These are phyloP conservation scores for Oenanthe sinensis DNA, from an alignment of 129 eudicot genomes.

Conservation along the genomic window DNA sequence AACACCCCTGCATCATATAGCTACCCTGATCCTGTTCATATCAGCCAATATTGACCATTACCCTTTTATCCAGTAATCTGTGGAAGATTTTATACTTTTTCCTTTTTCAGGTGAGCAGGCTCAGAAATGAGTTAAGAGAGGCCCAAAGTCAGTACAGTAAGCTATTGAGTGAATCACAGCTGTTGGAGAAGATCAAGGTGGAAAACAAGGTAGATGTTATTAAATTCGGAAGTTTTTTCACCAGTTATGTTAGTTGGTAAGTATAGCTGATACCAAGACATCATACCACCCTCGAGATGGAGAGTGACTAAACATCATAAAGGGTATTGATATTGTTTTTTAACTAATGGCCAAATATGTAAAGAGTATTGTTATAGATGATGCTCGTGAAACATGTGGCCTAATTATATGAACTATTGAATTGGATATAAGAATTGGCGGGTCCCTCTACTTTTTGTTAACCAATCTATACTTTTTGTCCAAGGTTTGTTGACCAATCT, in stretches of 20 bases:
- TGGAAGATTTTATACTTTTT: no score
- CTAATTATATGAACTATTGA: not conserved
- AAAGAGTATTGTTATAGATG: not conserved
- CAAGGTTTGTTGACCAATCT: not conserved
- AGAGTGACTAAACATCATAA: not conserved
- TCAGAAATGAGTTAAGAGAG: constrained; percentile 31
- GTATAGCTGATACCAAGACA: not conserved
- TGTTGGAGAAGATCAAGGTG: constrained; percentile 36
- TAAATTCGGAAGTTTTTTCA: not conserved
- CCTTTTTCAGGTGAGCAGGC: constrained; percentile 30
- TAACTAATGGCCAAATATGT: not conserved
- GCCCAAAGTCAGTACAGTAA: constrained; percentile 38
- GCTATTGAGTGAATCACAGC: constrained; percentile 28
- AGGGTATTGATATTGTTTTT: not conserved
- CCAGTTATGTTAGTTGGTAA: not conserved
- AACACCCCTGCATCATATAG: not conserved
- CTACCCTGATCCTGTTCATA: not conserved
- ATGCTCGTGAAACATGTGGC: not conserved
- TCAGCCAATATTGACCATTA: not conserved
- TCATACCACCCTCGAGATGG: not conserved
- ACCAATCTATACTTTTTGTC: no score
- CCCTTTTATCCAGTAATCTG: not conserved
- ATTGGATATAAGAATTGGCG: not conserved
- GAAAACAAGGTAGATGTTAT: constrained; percentile 18
- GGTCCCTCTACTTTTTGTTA: not conserved